These are phyloP conservation scores for Penicillium sp. DNA, from an alignment of 2,329 filamentous ascomycete species.

Conservation along the genomic window DNA sequence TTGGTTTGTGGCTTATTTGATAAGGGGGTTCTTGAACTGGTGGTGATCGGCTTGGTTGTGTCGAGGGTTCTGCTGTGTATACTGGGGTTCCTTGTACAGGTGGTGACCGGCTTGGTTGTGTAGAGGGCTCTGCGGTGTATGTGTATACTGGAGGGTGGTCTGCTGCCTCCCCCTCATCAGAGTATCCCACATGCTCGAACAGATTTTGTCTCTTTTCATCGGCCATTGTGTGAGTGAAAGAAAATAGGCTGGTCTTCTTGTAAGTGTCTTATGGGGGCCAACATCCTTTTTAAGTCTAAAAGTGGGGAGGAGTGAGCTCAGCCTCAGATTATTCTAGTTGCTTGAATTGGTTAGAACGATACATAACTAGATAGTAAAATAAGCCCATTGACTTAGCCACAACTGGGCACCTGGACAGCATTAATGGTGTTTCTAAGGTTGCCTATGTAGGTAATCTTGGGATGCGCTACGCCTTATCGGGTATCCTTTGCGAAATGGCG, in stretches of 20 bases:
- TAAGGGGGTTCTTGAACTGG: background rate
- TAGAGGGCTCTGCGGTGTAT: background rate
- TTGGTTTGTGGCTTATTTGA: constrained; percentile 3
- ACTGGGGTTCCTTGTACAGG: background rate
- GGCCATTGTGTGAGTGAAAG: background rate
- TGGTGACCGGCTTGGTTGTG: background rate
- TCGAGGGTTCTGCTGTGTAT: constrained; percentile 2
- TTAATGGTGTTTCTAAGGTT: background rate
- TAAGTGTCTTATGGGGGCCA: background rate
- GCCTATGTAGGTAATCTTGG: background rate
- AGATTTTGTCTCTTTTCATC: constrained; percentile 9
- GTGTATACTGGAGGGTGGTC: constrained; percentile 7
- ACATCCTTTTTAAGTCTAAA: constrained; percentile 2
- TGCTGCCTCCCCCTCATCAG: background rate
- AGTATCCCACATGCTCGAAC: background rate
- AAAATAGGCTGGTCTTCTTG: background rate
- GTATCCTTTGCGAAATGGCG: constrained; percentile 8
- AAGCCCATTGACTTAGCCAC: constrained; percentile 1
- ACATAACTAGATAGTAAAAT: background rate
- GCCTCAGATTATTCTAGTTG: background rate
- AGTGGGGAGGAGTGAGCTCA: constrained; percentile 2
- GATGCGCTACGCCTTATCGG: constrained; percentile 7
- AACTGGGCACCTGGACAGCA: background rate
- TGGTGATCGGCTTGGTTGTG: background rate
- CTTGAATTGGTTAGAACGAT: background rate